Conservation (phyloP, 1,284 basidiomycete species). For the Cryptococcus hybrid region DNA sequence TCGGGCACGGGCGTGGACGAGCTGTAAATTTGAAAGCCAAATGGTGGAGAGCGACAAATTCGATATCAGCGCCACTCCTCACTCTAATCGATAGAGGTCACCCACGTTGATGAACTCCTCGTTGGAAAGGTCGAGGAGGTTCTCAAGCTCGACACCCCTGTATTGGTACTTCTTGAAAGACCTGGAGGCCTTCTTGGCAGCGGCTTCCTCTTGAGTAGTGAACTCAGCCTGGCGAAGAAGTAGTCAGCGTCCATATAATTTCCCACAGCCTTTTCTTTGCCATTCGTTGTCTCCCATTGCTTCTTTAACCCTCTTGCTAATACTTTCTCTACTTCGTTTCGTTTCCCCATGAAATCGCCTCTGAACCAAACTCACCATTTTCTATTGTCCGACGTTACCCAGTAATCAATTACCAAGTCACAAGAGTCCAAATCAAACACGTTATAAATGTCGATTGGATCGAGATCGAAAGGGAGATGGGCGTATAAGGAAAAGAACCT, state of each 20-base stretch:
- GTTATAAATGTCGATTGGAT: too few species aligned
- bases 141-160: conserved; percentile 95
- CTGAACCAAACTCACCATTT: conserved; percentile 15
- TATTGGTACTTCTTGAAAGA: conserved; percentile 99
- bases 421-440: too few species aligned
- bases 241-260: neutral
- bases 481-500: conserved; percentile 1
- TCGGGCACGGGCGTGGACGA: conserved; percentile 98
- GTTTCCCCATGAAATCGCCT: too few species aligned
- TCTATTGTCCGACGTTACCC: neutral
- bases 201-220: conserved; percentile 84
- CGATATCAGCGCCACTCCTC: conserved; percentile 3
- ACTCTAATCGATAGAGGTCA: conserved; percentile 4
- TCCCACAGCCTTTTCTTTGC: neutral
- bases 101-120: conserved; percentile 66
- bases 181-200: conserved; percentile 94
- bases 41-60: neutral
- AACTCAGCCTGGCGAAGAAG: conserved; percentile 58
- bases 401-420: neutral
- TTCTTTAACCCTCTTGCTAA: neutral
- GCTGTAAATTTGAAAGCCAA: conserved; percentile 55
- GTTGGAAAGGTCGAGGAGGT: conserved; percentile 93
- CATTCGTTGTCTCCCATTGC: neutral
- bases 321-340: neutral
- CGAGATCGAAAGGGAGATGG: neutral